Percentiles rank a stretch among this genome's conserved stretches.
Conservation (phyloP, 2,329 filamentous ascomycete species). For the Aspergillus oerlinghausenensis region DNA sequence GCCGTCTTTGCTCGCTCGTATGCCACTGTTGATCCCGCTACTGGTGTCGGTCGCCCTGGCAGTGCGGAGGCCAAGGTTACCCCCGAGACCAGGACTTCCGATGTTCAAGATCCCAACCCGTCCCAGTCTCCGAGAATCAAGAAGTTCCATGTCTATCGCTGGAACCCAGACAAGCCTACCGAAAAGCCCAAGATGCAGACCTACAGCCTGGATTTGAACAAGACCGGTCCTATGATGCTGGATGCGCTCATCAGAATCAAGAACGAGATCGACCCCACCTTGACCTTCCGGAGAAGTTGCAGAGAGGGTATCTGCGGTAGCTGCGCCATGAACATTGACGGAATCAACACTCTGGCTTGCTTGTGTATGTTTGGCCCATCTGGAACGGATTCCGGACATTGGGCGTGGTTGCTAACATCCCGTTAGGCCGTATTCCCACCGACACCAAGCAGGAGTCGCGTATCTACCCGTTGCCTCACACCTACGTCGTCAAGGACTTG, state of each 20-base stretch:
- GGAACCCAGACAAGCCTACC: constrained; percentile 89
- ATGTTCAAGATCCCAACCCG: constrained; percentile 57
- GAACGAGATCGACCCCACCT: constrained; percentile 94
- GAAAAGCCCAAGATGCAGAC: constrained; percentile 94
- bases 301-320: constrained; percentile 97
- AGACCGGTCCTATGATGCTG: constrained; percentile 97
- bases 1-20: constrained; percentile 41
- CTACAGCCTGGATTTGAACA: constrained; percentile 94
- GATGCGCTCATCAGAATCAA: constrained; percentile 97
- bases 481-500: constrained; percentile 98
- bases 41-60: constrained; percentile 23
- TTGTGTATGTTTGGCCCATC: constrained; percentile 66
- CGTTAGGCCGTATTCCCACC: constrained; percentile 80
- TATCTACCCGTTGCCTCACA: constrained; percentile 97
- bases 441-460: constrained; percentile 77
- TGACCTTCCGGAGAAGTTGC: constrained; percentile 94
- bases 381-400: constrained; percentile 4
- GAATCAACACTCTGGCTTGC: constrained; percentile 95
- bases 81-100: constrained; percentile 53
- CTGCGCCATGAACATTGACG: constrained; percentile 99
- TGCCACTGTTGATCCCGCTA: constrained; percentile 42
- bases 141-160: constrained; percentile 98
- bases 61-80: constrained; percentile 30
- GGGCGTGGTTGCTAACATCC: not conserved
- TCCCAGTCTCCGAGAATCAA: constrained; percentile 64